A percentile compares a stretch with the other conserved stretches of the same genome.
These are phyloP conservation scores for Quercus gilva DNA, from an alignment of 306 rosid species.

Conservation along the genomic window DNA sequence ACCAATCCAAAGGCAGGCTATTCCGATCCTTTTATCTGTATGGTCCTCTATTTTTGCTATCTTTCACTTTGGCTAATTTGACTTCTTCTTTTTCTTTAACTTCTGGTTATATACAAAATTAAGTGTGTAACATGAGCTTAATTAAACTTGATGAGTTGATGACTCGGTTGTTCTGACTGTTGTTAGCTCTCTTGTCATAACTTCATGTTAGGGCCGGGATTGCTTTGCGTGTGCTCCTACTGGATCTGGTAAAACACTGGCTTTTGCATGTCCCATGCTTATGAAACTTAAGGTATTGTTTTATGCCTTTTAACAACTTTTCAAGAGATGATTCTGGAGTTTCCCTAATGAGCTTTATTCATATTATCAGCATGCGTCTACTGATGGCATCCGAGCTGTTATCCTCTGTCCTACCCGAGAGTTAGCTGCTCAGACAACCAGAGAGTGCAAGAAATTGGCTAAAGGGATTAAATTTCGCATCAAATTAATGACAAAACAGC, in stretches of 20 bases:
- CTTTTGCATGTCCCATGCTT: constrained; percentile 88
- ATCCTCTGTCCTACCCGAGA: constrained; percentile 87
- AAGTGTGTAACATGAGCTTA: neutral
- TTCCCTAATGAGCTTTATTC: constrained; percentile 22
- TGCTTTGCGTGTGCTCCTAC: constrained; percentile 99
- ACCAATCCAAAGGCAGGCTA: constrained; percentile 97
- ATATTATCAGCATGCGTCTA: constrained; percentile 46
- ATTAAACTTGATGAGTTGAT: neutral
- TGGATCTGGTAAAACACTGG: constrained; percentile 95
- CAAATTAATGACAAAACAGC: constrained; percentile 70
- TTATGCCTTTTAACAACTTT: constrained; percentile 7
- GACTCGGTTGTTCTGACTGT: neutral
- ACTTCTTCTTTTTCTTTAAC: neutral
- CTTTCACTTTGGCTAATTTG: constrained; percentile 5
- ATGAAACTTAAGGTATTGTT: constrained; percentile 80
- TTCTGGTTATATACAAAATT: neutral
- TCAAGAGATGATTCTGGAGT: constrained; percentile 11
- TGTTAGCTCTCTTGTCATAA: neutral
- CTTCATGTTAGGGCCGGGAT: constrained; percentile 61
- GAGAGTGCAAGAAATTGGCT: constrained; percentile 88
- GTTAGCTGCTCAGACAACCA: constrained; percentile 74
- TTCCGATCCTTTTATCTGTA: constrained; percentile 87
- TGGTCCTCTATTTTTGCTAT: constrained; percentile 29
- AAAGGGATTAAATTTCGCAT: constrained; percentile 58
- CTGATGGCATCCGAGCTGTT: constrained; percentile 73